Conservation (phyloP, 345 rosid genomes). For the Firmiana major region DNA sequence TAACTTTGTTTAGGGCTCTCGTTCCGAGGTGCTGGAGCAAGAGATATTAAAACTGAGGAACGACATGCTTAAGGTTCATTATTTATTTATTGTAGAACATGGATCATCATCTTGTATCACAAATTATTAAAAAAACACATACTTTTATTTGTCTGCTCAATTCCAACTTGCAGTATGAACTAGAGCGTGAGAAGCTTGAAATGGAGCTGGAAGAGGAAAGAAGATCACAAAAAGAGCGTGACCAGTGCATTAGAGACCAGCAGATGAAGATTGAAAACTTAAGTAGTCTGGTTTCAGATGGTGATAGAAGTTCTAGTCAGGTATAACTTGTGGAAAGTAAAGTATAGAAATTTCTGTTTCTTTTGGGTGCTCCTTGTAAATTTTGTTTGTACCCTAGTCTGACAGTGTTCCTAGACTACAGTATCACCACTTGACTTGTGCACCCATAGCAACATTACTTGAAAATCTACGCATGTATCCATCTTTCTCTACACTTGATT, state of each 20-base stretch:
- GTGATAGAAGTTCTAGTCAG: constrained; percentile 54
- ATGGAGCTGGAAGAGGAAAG: constrained; percentile 82
- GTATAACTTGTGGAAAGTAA: constrained; percentile 29
- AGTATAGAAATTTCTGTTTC: neutral
- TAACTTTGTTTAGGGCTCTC: constrained; percentile 71
- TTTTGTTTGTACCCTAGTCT: neutral
- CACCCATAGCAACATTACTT: neutral
- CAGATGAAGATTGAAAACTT: constrained; percentile 62
- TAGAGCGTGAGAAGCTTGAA: constrained; percentile 83
- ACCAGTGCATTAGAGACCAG: constrained; percentile 64
- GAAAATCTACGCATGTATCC: neutral
- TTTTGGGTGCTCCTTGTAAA: neutral
- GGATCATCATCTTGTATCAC: constrained; percentile 3
- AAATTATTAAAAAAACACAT: neutral
- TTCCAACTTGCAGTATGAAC: constrained; percentile 63
- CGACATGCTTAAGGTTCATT: constrained; percentile 81
- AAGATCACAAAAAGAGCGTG: constrained; percentile 68
- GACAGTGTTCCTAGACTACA: neutral
- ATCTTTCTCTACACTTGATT: neutral
- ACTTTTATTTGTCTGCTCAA: neutral
- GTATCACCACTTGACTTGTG: neutral
- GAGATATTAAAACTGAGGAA: constrained; percentile 82
- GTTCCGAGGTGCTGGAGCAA: constrained; percentile 82
- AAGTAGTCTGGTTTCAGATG: constrained; percentile 48
- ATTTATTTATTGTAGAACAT: constrained; percentile 12